A percentile compares a stretch with the other conserved stretches of the same genome.
Conservation (phyloP, 768 basidiomycete genomes). For the Lanmaoa rubissima region DNA sequence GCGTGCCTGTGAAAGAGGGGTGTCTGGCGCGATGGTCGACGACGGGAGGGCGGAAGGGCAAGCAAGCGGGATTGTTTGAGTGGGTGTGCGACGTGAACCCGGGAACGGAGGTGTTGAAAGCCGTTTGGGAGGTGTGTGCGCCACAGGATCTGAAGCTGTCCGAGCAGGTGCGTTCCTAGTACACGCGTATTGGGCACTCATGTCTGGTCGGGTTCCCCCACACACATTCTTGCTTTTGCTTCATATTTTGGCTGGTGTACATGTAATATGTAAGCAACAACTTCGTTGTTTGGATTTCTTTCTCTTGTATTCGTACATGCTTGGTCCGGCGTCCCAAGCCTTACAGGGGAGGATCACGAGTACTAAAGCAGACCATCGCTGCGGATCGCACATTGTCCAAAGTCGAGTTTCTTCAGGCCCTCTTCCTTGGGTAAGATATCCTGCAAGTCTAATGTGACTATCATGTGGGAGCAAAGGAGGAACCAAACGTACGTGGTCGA, state of each 20-base stretch:
- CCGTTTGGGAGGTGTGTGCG: conserved; percentile 29
- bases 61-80: conserved; percentile 26
- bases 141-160: conserved; percentile 19
- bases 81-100: conserved; percentile 29
- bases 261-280: neutral
- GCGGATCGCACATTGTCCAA: conserved; percentile 65
- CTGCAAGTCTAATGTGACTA: conserved; percentile 31
- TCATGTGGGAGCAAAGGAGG: neutral
- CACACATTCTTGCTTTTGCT: neutral
- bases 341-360: neutral
- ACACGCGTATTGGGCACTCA: too few relatives aligned
- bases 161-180: conserved; percentile 12
- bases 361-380: conserved; percentile 55
- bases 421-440: conserved; percentile 67
- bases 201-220: too few relatives aligned
- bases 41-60: conserved; percentile 15
- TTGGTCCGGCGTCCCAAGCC: neutral
- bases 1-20: conserved; percentile 6
- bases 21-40: conserved; percentile 23
- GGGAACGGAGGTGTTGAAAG: conserved; percentile 27
- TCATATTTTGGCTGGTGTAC: neutral
- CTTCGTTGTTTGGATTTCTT: neutral
- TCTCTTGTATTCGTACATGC: neutral
- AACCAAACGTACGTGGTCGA: conserved; percentile 54
- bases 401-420: conserved; percentile 55